Evolutionary conservation across 1,284 basidiomycete genomes (phyloP).

Genomic region (Rhodotorula sp.): DNA sequence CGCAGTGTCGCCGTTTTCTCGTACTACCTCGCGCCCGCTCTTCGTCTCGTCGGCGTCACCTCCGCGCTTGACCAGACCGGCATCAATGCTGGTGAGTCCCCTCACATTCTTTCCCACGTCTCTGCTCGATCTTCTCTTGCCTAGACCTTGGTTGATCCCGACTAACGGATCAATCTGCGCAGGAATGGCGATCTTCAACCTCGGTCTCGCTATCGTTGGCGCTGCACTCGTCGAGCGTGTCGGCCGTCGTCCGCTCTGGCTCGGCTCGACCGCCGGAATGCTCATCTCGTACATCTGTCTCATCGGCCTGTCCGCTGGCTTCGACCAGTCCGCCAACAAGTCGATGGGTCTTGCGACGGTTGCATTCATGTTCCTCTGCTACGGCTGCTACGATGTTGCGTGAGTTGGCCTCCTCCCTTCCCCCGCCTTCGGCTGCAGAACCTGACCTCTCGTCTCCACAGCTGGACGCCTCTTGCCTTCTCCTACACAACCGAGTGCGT

Average conservation of each 20-base stretch:
- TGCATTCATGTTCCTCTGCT: constrained; percentile 68
- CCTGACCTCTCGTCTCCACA: constrained; percentile 46
- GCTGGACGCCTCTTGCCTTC: constrained; percentile 64
- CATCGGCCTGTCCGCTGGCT: constrained; percentile 57
- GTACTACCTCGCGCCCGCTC: constrained; percentile 28
- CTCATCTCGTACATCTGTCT: constrained; percentile 65
- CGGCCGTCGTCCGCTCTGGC: constrained; percentile 65
- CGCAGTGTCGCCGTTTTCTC: constrained; percentile 6
- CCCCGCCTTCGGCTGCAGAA: too few relatives aligned
- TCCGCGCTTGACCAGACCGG: constrained; percentile 57
- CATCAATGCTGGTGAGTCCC: constrained; percentile 60
- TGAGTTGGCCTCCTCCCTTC: not conserved
- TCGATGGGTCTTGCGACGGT: constrained; percentile 63
- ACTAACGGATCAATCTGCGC: too few relatives aligned
- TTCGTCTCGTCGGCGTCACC: constrained; percentile 41
- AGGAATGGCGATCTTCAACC: constrained; percentile 62
- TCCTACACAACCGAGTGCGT: constrained; percentile 56
- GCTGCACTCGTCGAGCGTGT: constrained; percentile 59
- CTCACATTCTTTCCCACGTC: not conserved
- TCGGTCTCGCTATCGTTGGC: constrained; percentile 59
- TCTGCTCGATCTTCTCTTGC: not conserved
- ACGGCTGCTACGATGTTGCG: not conserved
- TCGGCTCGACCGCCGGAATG: constrained; percentile 67
- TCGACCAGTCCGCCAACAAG: constrained; percentile 53
- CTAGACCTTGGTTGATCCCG: too few relatives aligned